A percentile compares a stretch with the other conserved stretches of the same genome.
phyloP scores from a whole-genome alignment of 371 early-diverging fungal species.

The Catenaria anguillulae region DNA sequence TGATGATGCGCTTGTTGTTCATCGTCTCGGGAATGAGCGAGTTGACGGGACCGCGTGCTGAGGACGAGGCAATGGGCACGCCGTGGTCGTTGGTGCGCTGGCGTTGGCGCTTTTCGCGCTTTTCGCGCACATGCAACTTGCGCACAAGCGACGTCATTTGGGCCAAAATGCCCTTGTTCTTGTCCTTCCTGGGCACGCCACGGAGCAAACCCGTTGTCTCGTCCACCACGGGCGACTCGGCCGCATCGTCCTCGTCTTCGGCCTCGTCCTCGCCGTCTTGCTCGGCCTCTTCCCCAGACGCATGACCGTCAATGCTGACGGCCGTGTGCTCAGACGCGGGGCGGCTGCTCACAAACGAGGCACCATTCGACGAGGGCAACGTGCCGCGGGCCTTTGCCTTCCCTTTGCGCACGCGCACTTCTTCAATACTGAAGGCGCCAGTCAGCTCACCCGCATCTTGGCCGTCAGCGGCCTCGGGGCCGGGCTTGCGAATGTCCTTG shows the following conservation, averaged over 20 bases:
- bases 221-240: too few relatives aligned
- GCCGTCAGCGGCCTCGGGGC: not conserved
- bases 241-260: not conserved
- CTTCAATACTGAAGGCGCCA: too few relatives aligned
- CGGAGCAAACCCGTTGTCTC: not conserved
- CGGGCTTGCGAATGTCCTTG: conserved; percentile 65
- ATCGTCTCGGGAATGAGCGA: conserved; percentile 16
- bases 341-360: not conserved
- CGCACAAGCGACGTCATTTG: not conserved
- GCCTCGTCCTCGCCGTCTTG: not conserved
- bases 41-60: too few relatives aligned
- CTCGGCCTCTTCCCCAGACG: too few relatives aligned
- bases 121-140: not conserved
- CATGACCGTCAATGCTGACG: too few relatives aligned
- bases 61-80: conserved; percentile 3
- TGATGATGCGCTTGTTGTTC: conserved; percentile 28
- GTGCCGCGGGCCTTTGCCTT: not conserved
- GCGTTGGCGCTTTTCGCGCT: not conserved
- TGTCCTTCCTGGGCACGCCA: not conserved
- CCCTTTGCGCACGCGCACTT: not conserved
- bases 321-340: not conserved
- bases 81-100: not conserved
- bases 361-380: too few relatives aligned
- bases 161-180: not conserved
- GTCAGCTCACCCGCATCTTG: not conserved